Evolutionary conservation across 1,284 basidiomycete species (phyloP), one percentile per base, ranked within the genome.

Genomic region (Malassezia cuniculi): DNA sequence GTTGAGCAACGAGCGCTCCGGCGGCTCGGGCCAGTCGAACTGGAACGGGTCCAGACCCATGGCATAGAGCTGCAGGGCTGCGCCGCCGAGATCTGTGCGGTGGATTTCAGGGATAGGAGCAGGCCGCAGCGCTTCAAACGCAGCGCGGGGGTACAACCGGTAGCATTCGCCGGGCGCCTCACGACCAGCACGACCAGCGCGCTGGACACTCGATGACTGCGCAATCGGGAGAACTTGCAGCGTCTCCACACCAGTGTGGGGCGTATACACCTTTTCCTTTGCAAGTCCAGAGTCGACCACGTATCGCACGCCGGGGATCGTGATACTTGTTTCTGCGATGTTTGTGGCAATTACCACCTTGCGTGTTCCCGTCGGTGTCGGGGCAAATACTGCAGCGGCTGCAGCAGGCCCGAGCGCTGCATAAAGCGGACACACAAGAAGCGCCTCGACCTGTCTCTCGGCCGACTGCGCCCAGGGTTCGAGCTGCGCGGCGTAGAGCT

Each of bases 271-370:
- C 69, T 93, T 93, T 69, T 95, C 87, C 69, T 99, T 99, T 58
- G 82, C 85, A 68, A 89, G 81, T 1, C 62, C 62, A 21, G 57
- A 61, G 68, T 99, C 90, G 33, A 99, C 81, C 6, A 99, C 90
- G 65, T 85, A 95, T 43, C 78, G 81, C 39, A 97, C 81, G 2
- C 89, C 89, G 4, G 89, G 86, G 57, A 99, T 93, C 4, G 90
- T 97, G 67, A 99, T 84, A 16, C 83, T 86, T 0, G 93, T 97
- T 69, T 97, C 90, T n/a, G 90, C 62, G 34, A 66, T 66, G 44
- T 66, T 66, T 17, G 62, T 66, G 4, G 62, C 81, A 19, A 97
- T 73, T 41, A 95, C 85, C 60, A 89, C 81, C 66, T 93, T 87
- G 32, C 90, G 78, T 1, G 76, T 78, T 35, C 78, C 74, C 0